phyloP scores from a whole-genome alignment of 2,329 filamentous ascomycete genomes.

The Calonectria montana region DNA sequence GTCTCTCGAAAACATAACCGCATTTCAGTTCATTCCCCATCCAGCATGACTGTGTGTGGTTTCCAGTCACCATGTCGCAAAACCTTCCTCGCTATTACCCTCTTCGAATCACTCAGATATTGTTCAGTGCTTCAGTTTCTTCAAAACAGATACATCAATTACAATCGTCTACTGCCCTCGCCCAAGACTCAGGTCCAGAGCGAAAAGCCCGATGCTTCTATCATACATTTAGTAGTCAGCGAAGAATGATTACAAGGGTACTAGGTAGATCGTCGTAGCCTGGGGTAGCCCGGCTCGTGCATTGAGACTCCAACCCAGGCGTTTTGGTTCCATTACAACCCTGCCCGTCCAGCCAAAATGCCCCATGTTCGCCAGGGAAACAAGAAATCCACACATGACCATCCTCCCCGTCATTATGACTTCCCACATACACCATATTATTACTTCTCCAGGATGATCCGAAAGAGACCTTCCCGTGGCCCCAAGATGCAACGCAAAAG shows the following conservation, averaged over 20 bases:
- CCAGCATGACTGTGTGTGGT: no score
- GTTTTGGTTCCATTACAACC: conserved; percentile 43
- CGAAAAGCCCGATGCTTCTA: conserved; percentile 35
- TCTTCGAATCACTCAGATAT: no score
- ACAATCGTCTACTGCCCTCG: conserved; percentile 31
- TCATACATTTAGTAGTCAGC: conserved; percentile 42
- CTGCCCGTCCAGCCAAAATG: conserved; percentile 43
- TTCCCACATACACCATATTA: conserved; percentile 40
- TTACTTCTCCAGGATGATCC: conserved; percentile 31
- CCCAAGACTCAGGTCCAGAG: conserved; percentile 19
- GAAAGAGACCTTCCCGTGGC: conserved; percentile 28
- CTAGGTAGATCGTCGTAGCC: conserved; percentile 45
- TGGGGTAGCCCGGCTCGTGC: conserved; percentile 29
- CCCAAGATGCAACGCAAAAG: conserved; percentile 31
- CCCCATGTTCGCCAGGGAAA: conserved; percentile 44
- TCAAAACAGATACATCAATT: conserved; percentile 28
- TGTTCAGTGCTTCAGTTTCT: no score
- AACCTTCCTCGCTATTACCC: no score
- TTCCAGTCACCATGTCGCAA: no score
- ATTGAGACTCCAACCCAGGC: conserved; percentile 37
- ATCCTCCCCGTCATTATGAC: conserved; percentile 45
- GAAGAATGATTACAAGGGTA: conserved; percentile 47
- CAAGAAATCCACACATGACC: conserved; percentile 43
- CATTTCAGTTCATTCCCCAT: no score
- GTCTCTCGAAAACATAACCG: no score